Base-by-base conservation (phyloP, 108 stramenopile species). In the Nannochloropsis salina region DNA sequence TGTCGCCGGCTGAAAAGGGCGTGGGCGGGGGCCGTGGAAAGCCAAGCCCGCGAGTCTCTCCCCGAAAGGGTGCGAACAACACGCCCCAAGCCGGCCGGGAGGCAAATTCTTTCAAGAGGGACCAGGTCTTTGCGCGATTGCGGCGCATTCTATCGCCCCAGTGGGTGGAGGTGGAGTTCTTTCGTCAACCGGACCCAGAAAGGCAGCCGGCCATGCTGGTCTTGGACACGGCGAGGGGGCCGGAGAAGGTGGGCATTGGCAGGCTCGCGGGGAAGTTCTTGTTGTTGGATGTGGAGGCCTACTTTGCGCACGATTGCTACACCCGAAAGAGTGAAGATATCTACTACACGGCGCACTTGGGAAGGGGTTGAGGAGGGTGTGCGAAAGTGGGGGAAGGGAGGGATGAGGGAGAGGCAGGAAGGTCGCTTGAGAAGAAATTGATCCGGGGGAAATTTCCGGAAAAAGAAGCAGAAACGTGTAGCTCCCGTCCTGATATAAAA, bases 241-340 rank as follows among this genome's bases (percentile, higher is more conserved):
- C n/a, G 61, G 8, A 74, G n/a, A 74, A 74, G 61, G 61, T 74
- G 6, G 61, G 61, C 61, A 74, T 74, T n/a, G n/a, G 61, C 20
- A 15, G 61, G 61, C 61, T 74, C 2, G 61, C 6, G 15, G 61
- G 61, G 61, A 74, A 74, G 61, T 74, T 74, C 8, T 74, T 74
- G 61, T 74, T 74, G 61, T 74, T 74, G 61, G 61, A 74, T 74
- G 61, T 74, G 61, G 61, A 74, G 61, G 61, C 61, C 4, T 74
- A 74, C n/a, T 74, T 74, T 74, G 61, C 61, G 15, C 61, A 74
- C 61, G 61, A 74, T 74, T 74, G 61, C 61, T 74, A 74, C 6
- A 74, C 61, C 6, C 15, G 61, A n/a, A n/a, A n/a, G 61, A 74
- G 61, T 74, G 61, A n/a, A n/a, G 61, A 74, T 15, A 74, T 74